Conservation (phyloP, 768 basidiomycete species). For the Strobilomyces echinocephalus region DNA sequence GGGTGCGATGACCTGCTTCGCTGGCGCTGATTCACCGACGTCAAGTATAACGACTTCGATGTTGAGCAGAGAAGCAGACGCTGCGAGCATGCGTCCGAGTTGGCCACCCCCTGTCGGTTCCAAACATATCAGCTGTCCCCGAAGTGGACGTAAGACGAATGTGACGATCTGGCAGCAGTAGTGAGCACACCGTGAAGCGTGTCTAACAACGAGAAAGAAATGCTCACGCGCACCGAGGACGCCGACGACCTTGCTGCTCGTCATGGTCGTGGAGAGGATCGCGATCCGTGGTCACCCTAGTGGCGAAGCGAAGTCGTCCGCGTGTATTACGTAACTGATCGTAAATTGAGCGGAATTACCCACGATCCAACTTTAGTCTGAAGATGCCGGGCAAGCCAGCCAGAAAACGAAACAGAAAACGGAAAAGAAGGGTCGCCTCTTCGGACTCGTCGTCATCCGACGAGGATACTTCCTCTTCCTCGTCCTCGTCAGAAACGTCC, state of each 20-base stretch:
- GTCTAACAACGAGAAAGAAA: background rate
- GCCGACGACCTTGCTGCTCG: conserved; percentile 27
- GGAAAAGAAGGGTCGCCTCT: conserved; percentile 47
- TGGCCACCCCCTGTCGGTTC: conserved; percentile 79
- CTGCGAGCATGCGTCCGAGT: conserved; percentile 94
- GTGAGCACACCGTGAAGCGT: conserved; percentile 4
- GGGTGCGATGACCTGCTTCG: conserved; percentile 79
- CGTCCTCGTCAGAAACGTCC: conserved; percentile 17
- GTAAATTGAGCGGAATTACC: too few species aligned
- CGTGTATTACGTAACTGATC: background rate
- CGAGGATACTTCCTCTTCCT: conserved; percentile 18
- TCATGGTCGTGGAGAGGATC: background rate
- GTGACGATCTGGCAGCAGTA: conserved; percentile 6
- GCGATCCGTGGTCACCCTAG: background rate
- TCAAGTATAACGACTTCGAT: conserved; percentile 83
- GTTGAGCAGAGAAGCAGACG: conserved; percentile 83
- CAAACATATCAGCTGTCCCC: conserved; percentile 1
- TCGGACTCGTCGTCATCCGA: conserved; percentile 40
- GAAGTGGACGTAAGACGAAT: background rate
- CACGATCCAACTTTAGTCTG: conserved; percentile 37
- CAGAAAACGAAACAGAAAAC: conserved; percentile 48
- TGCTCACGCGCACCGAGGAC: conserved; percentile 30
- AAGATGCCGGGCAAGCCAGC: conserved; percentile 28
- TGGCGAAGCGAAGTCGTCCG: too few species aligned
- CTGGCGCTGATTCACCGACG: conserved; percentile 71